A percentile compares a stretch with the other conserved stretches of the same genome.
Conservation (phyloP, 2,329 filamentous ascomycete genomes). For the Sporothrix dimorphospora region DNA sequence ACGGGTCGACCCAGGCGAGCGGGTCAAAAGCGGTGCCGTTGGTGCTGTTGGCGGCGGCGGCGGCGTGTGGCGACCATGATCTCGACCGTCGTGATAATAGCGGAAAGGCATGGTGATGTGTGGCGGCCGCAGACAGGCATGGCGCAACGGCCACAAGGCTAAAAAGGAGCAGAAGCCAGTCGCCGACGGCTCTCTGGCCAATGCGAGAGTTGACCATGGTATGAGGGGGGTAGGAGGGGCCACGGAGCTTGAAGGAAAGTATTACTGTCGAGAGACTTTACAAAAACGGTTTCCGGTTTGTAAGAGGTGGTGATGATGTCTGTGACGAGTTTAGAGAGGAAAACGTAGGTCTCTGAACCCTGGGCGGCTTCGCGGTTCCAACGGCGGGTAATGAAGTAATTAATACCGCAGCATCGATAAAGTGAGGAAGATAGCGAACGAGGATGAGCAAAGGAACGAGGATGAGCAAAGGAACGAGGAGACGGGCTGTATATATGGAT, state of each 20-base stretch:
- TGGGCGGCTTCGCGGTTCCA: background rate
- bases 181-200: background rate
- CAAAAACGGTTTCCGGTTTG: background rate
- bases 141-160: background rate
- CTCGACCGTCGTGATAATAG: background rate
- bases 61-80: background rate
- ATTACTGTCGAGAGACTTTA: too few species aligned
- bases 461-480: background rate
- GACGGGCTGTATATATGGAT: background rate
- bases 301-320: background rate
- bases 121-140: background rate
- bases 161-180: background rate
- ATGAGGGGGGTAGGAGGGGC: too few species aligned
- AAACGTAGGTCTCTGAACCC: background rate
- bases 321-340: too few species aligned
- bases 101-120: background rate
- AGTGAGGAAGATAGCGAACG: background rate
- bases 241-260: too few species aligned
- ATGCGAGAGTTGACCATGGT: background rate
- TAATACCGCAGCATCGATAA: background rate
- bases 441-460: background rate
- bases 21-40: slow-evolving; percentile 31
- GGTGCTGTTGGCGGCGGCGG: background rate
- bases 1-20: slow-evolving; percentile 40
- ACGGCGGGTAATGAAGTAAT: slow-evolving; percentile 2